Evolutionary conservation across 495 filamentous ascomycete species (phyloP).

Genomic region (Xanthoparmelia taractica): DNA sequence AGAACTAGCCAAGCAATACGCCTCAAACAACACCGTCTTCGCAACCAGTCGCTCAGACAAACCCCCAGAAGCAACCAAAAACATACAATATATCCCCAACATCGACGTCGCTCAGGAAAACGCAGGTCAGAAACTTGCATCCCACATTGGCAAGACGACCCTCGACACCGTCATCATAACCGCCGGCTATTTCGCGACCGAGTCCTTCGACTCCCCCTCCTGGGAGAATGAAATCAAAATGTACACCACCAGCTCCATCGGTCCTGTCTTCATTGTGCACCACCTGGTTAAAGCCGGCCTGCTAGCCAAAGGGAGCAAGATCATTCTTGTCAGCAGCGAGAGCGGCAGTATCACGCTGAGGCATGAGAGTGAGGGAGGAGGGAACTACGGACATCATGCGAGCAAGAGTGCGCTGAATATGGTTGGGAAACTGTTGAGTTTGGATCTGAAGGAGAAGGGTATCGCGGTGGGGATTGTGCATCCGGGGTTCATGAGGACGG

Average conservation of each 20-base stretch:
- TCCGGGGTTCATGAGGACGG: slow-evolving; percentile 68
- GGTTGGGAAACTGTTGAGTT: slow-evolving; percentile 60
- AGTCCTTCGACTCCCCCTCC: slow-evolving; percentile 54
- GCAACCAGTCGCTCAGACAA: slow-evolving; percentile 49
- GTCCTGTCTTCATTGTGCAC: slow-evolving; percentile 58
- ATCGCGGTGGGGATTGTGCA: slow-evolving; percentile 62
- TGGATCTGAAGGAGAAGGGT: slow-evolving; percentile 56
- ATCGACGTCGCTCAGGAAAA: slow-evolving; percentile 50
- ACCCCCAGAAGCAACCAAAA: slow-evolving; percentile 30
- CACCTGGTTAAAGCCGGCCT: slow-evolving; percentile 48
- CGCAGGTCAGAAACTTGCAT: slow-evolving; percentile 45
- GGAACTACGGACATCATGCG: slow-evolving; percentile 66
- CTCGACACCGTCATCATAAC: slow-evolving; percentile 56
- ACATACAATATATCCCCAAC: slow-evolving; percentile 44
- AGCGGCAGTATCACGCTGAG: slow-evolving; percentile 60
- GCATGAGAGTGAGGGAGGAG: slow-evolving; percentile 59
- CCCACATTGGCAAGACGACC: slow-evolving; percentile 36
- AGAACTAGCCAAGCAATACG: slow-evolving; percentile 52
- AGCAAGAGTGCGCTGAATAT: slow-evolving; percentile 68
- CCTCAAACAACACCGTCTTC: slow-evolving; percentile 44
- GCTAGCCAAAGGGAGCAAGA: slow-evolving; percentile 45
- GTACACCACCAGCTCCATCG: slow-evolving; percentile 63
- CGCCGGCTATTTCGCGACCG: slow-evolving; percentile 60
- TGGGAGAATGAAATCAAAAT: slow-evolving; percentile 60
- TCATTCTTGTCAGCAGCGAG: slow-evolving; percentile 61